These are phyloP conservation scores for Pneumocystis canis DNA, from an alignment of 1,139 yeast genomes.

Conservation along the genomic window DNA sequence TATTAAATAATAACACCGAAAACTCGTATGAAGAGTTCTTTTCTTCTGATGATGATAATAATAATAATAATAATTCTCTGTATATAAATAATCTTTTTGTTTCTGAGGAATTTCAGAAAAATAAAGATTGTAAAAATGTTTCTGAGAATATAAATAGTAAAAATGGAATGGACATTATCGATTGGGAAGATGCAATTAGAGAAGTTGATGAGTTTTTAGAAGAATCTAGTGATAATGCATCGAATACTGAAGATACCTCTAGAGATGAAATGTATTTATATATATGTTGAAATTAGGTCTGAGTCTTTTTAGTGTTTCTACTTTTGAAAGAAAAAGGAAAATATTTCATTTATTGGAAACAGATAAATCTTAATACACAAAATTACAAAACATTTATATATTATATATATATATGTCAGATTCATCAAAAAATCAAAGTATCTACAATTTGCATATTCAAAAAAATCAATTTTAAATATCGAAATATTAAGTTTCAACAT, in stretches of 20 bases:
- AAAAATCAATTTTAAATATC: constrained; percentile 4
- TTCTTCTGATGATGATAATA: neutral
- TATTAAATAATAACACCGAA: neutral
- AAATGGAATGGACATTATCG: neutral
- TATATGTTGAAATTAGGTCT: constrained; percentile 19
- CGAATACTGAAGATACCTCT: constrained; percentile 13
- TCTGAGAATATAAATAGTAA: neutral
- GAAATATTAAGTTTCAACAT: neutral
- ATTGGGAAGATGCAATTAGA: constrained; percentile 1
- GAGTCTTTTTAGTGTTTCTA: constrained; percentile 14
- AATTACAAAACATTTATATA: constrained; percentile 12
- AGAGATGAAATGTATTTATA: constrained; percentile 12
- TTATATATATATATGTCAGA: constrained; percentile 11
- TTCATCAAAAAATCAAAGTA: constrained; percentile 15
- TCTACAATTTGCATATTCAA: constrained; percentile 2
- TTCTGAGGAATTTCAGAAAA: neutral
- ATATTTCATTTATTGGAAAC: constrained; percentile 16
- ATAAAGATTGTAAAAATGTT: neutral
- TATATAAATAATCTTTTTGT: neutral
- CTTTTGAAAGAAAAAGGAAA: constrained; percentile 28
- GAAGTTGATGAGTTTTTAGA: neutral
- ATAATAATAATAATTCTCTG: neutral
- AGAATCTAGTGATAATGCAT: constrained; percentile 2
- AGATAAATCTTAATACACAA: constrained; percentile 19
- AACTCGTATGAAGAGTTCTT: neutral